These are phyloP conservation scores for Hypomontagnella submonticulosa DNA, from an alignment of 495 filamentous ascomycete genomes.

Conservation along the genomic window DNA sequence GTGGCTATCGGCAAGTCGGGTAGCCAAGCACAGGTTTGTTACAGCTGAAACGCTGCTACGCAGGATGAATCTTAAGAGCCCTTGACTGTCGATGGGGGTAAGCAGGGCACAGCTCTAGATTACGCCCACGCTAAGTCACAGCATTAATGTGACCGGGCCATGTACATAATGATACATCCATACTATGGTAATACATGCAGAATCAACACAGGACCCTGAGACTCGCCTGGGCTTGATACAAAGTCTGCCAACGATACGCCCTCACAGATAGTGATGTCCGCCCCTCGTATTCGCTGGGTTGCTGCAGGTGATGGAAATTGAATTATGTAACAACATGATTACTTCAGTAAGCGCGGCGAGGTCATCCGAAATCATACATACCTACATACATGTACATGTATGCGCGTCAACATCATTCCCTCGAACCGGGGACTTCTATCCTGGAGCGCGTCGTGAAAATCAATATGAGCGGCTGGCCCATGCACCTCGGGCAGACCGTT, in stretches of 20 bases:
- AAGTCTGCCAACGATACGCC: slow-evolving; percentile 9
- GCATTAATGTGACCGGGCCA: slow-evolving; percentile 15
- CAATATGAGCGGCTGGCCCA: slow-evolving; percentile 1
- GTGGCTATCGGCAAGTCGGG: neutral
- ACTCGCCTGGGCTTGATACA: slow-evolving; percentile 12
- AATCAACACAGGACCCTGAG: slow-evolving; percentile 33
- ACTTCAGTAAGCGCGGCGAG: slow-evolving; percentile 27
- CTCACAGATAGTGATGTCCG: slow-evolving; percentile 14
- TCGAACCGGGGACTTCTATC: slow-evolving; percentile 6
- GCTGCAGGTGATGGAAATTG: slow-evolving; percentile 18
- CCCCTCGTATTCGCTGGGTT: slow-evolving; percentile 24
- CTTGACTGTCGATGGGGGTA: slow-evolving; percentile 13
- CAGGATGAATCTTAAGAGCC: neutral
- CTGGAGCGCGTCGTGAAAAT: no score
- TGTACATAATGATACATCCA: neutral
- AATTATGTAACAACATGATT: slow-evolving; percentile 27
- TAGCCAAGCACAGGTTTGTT: slow-evolving; percentile 1
- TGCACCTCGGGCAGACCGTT: slow-evolving; percentile 11
- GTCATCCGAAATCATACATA: slow-evolving; percentile 25
- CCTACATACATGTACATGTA: no score
- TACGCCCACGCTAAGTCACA: slow-evolving; percentile 27
- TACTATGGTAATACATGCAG: slow-evolving; percentile 20
- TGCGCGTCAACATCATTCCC: slow-evolving; percentile 13
- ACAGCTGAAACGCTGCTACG: slow-evolving; percentile 30
- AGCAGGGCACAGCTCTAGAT: slow-evolving; percentile 10